phyloP scores from a whole-genome alignment of 257 asterid species.

The Solanum gracilifrons region DNA sequence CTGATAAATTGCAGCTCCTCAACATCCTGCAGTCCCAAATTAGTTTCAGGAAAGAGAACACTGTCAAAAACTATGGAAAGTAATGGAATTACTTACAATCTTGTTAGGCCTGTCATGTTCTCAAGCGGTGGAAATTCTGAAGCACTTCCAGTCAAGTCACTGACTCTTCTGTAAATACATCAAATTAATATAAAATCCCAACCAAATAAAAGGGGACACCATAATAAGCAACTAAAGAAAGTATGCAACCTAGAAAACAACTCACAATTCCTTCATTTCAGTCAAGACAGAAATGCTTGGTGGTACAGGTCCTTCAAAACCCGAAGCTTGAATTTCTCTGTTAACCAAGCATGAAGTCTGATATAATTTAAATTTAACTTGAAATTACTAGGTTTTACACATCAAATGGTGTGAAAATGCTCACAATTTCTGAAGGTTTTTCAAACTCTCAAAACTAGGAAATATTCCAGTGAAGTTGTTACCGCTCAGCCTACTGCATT shows the following conservation, averaged over 20 bases:
- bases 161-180: not conserved
- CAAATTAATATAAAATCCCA: not conserved
- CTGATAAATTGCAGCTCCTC: not conserved
- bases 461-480: constrained; percentile 9
- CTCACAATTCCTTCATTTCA: not conserved
- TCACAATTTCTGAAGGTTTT: not conserved
- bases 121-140: not conserved
- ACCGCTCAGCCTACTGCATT: not conserved
- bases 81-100: not conserved
- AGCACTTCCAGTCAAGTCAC: not conserved
- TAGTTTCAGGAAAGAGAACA: not conserved
- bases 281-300: not conserved
- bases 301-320: constrained; percentile 2
- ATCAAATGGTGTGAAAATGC: not conserved
- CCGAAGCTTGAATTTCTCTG: constrained; percentile 4
- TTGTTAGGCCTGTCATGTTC: not conserved
- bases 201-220: not conserved
- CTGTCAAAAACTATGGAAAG: no score
- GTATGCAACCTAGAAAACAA: not conserved
- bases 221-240: not conserved
- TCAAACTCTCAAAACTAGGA: not conserved
- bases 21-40: not conserved
- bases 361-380: not conserved
- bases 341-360: not conserved
- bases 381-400: not conserved